Evolutionary conservation across 352 stramenopile genomes (phyloP).

Genomic region (Pythium plurisporium): DNA sequence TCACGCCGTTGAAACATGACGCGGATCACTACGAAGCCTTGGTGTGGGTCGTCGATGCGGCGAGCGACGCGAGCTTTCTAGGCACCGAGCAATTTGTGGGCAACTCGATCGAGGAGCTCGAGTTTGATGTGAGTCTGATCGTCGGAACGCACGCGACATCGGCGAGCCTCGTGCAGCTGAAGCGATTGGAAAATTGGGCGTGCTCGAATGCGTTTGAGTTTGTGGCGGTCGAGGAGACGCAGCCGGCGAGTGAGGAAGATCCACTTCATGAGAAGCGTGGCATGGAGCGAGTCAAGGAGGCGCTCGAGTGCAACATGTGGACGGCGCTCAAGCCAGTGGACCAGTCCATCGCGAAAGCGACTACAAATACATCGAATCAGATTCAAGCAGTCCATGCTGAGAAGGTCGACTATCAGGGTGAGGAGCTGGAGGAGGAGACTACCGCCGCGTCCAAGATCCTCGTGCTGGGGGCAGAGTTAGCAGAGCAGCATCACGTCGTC

Average conservation of each 20-base stretch:
- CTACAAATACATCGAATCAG: not conserved
- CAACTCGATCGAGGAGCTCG: conserved; percentile 42
- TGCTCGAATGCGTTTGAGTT: conserved; percentile 60
- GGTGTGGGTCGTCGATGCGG: conserved; percentile 49
- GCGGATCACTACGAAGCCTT: conserved; percentile 54
- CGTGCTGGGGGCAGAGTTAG: conserved; percentile 18
- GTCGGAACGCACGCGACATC: conserved; percentile 24
- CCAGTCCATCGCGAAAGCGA: not conserved
- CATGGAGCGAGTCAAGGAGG: conserved; percentile 62
- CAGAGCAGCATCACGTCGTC: conserved; percentile 3
- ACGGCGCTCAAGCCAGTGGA: conserved; percentile 47
- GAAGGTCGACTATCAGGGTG: too few species aligned
- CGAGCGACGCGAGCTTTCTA: conserved; percentile 34
- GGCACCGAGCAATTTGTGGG: conserved; percentile 37
- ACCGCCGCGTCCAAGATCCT: conserved; percentile 12
- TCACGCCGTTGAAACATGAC: conserved; percentile 32
- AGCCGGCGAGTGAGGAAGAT: not conserved
- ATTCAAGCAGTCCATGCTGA: not conserved
- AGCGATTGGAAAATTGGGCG: conserved; percentile 35
- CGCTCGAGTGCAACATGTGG: conserved; percentile 77
- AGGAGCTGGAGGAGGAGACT: not conserved
- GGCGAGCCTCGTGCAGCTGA: conserved; percentile 4
- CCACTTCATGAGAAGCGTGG: conserved; percentile 14
- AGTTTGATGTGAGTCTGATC: conserved; percentile 61
- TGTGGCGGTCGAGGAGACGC: conserved; percentile 17